A percentile compares a stretch with the other conserved stretches of the same genome.
Conservation (phyloP, 179 eudicot species). For the Actinidia chinensis region DNA sequence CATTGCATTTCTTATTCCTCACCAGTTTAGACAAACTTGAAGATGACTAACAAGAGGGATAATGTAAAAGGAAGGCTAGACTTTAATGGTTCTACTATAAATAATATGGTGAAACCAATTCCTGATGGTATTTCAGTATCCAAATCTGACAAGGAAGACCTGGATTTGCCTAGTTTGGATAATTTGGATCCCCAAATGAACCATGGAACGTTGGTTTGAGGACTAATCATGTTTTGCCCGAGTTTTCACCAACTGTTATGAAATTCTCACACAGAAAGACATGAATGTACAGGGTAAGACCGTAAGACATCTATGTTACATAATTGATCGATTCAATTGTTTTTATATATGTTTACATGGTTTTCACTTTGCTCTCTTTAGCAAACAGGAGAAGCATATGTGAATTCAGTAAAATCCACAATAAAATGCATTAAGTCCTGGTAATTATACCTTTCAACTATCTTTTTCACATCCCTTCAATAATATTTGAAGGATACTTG, state of each 20-base stretch:
- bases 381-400: constrained; percentile 48
- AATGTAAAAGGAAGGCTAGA: constrained; percentile 86
- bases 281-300: constrained; percentile 40
- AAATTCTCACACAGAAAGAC: constrained; percentile 45
- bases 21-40: constrained; percentile 48
- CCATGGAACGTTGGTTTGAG: constrained; percentile 28
- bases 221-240: constrained; percentile 41
- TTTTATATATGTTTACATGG: not conserved
- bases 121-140: constrained; percentile 43
- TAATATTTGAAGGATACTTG: not conserved
- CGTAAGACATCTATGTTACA: not conserved
- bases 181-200: constrained; percentile 38
- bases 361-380: constrained; percentile 4
- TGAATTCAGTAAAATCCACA: constrained; percentile 58
- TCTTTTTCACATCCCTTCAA: not conserved
- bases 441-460: constrained; percentile 34
- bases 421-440: constrained; percentile 66
- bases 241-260: constrained; percentile 43
- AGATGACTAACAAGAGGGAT: constrained; percentile 49
- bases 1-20: constrained; percentile 67
- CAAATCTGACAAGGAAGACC: constrained; percentile 59
- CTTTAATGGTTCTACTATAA: constrained; percentile 52
- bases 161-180: constrained; percentile 69
- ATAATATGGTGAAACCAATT: constrained; percentile 29
- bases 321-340: no score